Base-by-base conservation (phyloP, 371 early-diverging fungal species). In the Lichtheimia ramosa region DNA sequence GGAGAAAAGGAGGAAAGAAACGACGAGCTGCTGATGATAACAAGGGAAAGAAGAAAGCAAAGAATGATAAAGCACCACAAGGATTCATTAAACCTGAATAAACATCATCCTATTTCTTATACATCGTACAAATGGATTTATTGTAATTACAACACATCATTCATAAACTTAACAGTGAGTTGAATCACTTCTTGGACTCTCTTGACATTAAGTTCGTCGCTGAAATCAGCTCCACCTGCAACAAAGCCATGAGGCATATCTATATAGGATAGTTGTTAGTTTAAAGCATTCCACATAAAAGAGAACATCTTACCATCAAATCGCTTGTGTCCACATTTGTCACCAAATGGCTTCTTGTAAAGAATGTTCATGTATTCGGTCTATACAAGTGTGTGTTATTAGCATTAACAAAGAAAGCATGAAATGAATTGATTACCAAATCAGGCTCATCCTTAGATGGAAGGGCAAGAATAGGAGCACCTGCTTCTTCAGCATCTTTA, bases 161-260 rank as follows among this genome's bases (percentile, higher is more conserved):
- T 55, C 43, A 85, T 83, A 68, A 85, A 86, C 28, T 77, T 61
- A 40, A 63, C 61, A 34, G 80, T 81, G 34, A 79, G 56, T 49
- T 74, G 65, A 24, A 85, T 77, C 13, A 76, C 85, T 64, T 83
- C 83, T 40, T 66, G 76, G 12, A 77, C 80, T 52, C 84, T 58
- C 64, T 83, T 71, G 5, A 58, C 71, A 55, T 75, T 76, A 7
- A 73, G 46, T 56, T 74, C 72, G 25, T 87, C 66, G 2, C 59
- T 46, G 68, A 68, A 91, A 65, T 89, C 83, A 40, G 85, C 85
- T 56, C 89, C 79, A 50, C 88, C 78, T 48, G 83, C 87, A 65
- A 83, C 83, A 73, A 88, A 89, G 25, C 89, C 91, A 49, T 90
- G 91, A 59, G 41, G 71, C 77, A 84, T 83, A 59, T 89, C 62